These are phyloP conservation scores for Oryza australiensis DNA, from an alignment of 176 grass and related monocot species.

Conservation along the genomic window DNA sequence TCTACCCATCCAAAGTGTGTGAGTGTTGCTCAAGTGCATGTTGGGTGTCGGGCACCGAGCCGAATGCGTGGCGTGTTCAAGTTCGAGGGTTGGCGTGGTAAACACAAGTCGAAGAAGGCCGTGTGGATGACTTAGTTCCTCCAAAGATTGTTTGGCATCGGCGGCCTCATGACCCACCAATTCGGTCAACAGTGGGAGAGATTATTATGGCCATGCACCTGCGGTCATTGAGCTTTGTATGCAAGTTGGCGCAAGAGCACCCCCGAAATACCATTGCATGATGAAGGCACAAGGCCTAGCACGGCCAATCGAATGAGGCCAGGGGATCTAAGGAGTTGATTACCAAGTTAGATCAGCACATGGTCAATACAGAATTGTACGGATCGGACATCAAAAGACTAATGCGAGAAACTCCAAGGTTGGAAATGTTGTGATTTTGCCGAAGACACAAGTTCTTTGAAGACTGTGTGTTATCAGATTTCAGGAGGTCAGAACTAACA, in stretches of 20 bases:
- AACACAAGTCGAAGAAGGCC: conserved; percentile 77
- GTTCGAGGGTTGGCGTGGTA: conserved; percentile 72
- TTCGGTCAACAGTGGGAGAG: conserved; percentile 57
- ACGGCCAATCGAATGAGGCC: conserved; percentile 28
- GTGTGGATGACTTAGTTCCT: conserved; percentile 76
- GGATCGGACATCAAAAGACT: neutral
- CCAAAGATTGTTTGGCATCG: conserved; percentile 80
- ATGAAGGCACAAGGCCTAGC: conserved; percentile 81
- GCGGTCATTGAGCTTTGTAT: conserved; percentile 77
- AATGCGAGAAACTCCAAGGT: neutral
- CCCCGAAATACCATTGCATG: conserved; percentile 60
- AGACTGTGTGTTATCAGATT: neutral
- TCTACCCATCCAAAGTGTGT: conserved; percentile 88
- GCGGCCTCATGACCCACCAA: conserved; percentile 71
- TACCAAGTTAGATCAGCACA: neutral
- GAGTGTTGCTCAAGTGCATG: conserved; percentile 57
- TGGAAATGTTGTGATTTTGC: neutral
- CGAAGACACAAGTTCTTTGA: neutral
- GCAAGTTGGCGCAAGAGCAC: conserved; percentile 73
- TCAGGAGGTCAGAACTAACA: neutral
- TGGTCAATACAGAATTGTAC: neutral
- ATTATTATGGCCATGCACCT: conserved; percentile 84
- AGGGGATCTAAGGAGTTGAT: neutral
- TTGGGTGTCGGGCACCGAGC: conserved; percentile 83
- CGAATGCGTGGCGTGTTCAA: conserved; percentile 83